These are phyloP conservation scores for Monilinia aucupariae DNA, from an alignment of 2,329 filamentous ascomycete species.

Conservation along the genomic window DNA sequence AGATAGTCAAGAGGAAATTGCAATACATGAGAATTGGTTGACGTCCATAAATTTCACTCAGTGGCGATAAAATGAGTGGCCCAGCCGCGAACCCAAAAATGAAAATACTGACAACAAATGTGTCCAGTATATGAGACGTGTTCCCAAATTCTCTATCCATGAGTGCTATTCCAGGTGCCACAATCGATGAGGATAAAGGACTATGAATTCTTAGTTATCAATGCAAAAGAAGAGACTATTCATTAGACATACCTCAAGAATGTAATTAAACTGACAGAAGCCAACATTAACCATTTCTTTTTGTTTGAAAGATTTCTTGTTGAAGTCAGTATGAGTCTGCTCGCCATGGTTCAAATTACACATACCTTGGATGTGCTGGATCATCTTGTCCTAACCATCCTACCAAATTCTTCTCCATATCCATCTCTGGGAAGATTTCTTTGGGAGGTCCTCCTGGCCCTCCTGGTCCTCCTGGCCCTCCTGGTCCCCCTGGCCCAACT, in stretches of 20 bases:
- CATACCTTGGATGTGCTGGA: constrained; percentile 19
- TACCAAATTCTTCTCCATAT: constrained; percentile 42
- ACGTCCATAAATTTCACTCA: constrained; percentile 61
- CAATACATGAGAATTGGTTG: constrained; percentile 43
- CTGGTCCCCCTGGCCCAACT: background rate
- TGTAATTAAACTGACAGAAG: constrained; percentile 14
- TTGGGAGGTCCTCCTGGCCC: constrained; percentile 12
- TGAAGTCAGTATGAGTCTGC: background rate
- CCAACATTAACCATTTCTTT: constrained; percentile 17
- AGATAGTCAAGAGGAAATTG: constrained; percentile 44
- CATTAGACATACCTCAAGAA: constrained; percentile 18
- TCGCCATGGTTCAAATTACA: background rate
- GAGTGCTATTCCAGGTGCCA: constrained; percentile 38
- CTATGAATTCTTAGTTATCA: constrained; percentile 19
- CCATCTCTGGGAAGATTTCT: constrained; percentile 21
- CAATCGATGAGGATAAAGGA: constrained; percentile 39
- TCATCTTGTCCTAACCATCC: constrained; percentile 22
- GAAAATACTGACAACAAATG: constrained; percentile 43
- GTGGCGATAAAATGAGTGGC: constrained; percentile 50
- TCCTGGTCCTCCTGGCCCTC: background rate
- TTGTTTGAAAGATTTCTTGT: constrained; percentile 10
- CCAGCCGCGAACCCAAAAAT: constrained; percentile 54
- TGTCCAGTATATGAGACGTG: constrained; percentile 16
- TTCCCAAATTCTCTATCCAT: constrained; percentile 25
- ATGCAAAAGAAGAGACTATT: background rate